A percentile compares a stretch with the other conserved stretches of the same genome.
Conservation (phyloP, 2,329 filamentous ascomycete species). For the Hypoxylon sp. region DNA sequence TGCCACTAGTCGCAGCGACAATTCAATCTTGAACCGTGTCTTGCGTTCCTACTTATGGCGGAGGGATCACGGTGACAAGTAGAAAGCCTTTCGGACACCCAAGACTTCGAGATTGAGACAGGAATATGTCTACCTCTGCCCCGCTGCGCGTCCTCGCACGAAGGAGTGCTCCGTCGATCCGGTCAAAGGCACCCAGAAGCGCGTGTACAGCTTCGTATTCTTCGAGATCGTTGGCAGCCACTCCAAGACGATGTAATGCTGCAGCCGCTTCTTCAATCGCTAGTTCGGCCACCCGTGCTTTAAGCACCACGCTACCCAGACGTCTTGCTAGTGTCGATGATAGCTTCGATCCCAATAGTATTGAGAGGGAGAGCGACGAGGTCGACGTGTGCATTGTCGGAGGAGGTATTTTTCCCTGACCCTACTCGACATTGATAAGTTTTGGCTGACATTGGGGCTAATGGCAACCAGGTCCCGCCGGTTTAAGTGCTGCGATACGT, state of each 20-base stretch:
- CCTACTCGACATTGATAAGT: background rate
- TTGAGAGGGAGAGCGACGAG: slow-evolving; percentile 90
- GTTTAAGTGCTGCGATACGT: slow-evolving; percentile 90
- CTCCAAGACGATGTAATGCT: slow-evolving; percentile 34
- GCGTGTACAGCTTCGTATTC: slow-evolving; percentile 42
- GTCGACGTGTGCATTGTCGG: slow-evolving; percentile 98
- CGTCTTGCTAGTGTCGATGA: slow-evolving; percentile 58
- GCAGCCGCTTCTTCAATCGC: slow-evolving; percentile 29
- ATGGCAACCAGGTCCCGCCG: slow-evolving; percentile 75
- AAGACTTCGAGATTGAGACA: slow-evolving; percentile 7
- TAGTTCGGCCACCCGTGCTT: slow-evolving; percentile 47
- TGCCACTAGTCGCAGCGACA: slow-evolving; percentile 8
- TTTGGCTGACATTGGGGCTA: slow-evolving; percentile 5
- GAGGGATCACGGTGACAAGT: slow-evolving; percentile 24
- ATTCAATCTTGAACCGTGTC: background rate
- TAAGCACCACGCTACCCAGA: slow-evolving; percentile 53
- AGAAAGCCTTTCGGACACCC: background rate
- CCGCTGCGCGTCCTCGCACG: slow-evolving; percentile 47
- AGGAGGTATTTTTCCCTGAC: slow-evolving; percentile 67
- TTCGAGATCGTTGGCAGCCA: slow-evolving; percentile 26
- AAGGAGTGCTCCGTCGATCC: slow-evolving; percentile 42
- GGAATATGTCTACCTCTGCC: slow-evolving; percentile 46
- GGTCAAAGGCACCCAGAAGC: slow-evolving; percentile 36
- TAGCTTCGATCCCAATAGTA: slow-evolving; percentile 71
- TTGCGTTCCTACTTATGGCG: slow-evolving; percentile 30